A percentile compares a stretch with the other conserved stretches of the same genome.
phyloP scores from a whole-genome alignment of 2,329 filamentous ascomycete species.

The Cercospora sesami region DNA sequence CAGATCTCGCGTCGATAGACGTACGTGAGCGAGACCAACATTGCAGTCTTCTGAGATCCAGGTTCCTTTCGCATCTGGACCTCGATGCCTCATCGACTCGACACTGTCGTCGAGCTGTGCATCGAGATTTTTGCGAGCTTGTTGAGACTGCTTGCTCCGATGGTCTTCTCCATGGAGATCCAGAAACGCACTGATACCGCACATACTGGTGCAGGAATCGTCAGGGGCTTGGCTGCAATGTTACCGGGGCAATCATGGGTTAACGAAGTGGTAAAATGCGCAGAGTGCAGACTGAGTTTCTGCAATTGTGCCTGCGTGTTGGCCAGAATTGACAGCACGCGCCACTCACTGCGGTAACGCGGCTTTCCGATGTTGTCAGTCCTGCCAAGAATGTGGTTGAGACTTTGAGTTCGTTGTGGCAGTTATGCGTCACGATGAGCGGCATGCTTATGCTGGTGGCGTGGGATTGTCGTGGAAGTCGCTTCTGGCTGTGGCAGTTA shows the following conservation, averaged over 20 bases:
- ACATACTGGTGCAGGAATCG: background rate
- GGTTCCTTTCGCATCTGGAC: constrained; percentile 49
- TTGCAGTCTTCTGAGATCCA: constrained; percentile 48
- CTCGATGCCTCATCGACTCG: constrained; percentile 28
- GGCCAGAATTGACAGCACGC: background rate
- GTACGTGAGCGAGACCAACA: constrained; percentile 50
- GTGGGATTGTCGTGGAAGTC: background rate
- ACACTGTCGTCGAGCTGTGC: background rate
- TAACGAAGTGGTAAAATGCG: too few relatives aligned
- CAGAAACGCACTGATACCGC: background rate
- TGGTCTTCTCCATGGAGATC: background rate
- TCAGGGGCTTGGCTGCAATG: too few relatives aligned
- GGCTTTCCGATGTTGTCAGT: background rate
- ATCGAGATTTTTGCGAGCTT: background rate
- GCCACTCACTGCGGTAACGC: background rate
- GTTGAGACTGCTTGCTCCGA: background rate
- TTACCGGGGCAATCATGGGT: too few relatives aligned
- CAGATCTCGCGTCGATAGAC: constrained; percentile 58
- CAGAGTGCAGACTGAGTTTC: too few relatives aligned
- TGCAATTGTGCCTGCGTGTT: too few relatives aligned
- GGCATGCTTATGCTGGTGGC: background rate
- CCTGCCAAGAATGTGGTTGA: background rate
- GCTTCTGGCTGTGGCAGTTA: background rate
- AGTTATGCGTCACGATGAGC: background rate
- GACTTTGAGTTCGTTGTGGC: background rate